phyloP scores from a whole-genome alignment of 2,329 filamentous ascomycete species.

The Bipolaris bicolor region DNA sequence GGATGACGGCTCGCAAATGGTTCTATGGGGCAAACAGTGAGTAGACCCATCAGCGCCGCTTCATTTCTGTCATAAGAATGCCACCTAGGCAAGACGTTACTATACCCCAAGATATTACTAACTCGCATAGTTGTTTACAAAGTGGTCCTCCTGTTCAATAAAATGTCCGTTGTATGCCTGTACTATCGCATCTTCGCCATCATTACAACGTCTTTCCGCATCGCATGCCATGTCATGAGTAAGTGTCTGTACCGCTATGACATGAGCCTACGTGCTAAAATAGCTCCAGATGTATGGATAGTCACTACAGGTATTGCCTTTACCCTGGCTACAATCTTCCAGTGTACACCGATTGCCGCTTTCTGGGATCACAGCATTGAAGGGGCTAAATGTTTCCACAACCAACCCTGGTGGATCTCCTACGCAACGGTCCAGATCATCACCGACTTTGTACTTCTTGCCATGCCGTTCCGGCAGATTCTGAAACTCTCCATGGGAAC shows the following conservation, averaged over 20 bases:
- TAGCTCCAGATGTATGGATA: constrained; percentile 28
- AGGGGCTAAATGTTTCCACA: constrained; percentile 39
- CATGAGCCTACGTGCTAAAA: neutral
- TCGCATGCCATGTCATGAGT: constrained; percentile 33
- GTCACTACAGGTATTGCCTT: constrained; percentile 39
- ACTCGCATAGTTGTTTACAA: constrained; percentile 43
- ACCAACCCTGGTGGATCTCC: constrained; percentile 36
- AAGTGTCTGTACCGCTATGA: neutral
- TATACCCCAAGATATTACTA: neutral
- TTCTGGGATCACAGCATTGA: constrained; percentile 41
- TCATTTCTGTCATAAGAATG: neutral
- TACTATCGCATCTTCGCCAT: constrained; percentile 47
- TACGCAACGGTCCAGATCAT: constrained; percentile 30
- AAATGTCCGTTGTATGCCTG: constrained; percentile 42
- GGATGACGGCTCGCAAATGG: constrained; percentile 31
- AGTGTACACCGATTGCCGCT: constrained; percentile 39
- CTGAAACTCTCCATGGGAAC: constrained; percentile 27
- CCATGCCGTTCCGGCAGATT: constrained; percentile 29
- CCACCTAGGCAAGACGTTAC: neutral
- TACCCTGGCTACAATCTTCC: constrained; percentile 41
- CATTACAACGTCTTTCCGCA: constrained; percentile 32
- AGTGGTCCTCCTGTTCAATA: constrained; percentile 44
- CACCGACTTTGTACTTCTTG: constrained; percentile 28
- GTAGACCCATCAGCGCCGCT: neutral
- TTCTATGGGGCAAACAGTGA: constrained; percentile 40